Conservation (phyloP, 768 basidiomycete genomes). For the Lactifluus hygrophoroides region DNA sequence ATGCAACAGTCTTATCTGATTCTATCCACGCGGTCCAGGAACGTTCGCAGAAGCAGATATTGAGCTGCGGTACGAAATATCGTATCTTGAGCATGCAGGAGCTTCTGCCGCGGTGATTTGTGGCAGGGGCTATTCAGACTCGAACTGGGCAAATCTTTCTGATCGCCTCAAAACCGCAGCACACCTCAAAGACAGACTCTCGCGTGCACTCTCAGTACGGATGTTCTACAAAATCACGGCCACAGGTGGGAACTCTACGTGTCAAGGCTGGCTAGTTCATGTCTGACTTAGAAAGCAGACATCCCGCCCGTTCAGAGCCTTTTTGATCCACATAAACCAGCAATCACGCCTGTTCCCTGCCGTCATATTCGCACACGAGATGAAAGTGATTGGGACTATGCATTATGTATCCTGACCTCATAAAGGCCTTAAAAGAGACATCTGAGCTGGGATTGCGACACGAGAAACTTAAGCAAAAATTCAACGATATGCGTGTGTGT, state of each 20-base stretch:
- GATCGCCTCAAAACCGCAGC: constrained; percentile 14
- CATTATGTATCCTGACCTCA: constrained; percentile 38
- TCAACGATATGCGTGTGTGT: not conserved
- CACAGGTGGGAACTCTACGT: constrained; percentile 19
- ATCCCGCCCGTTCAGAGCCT: constrained; percentile 1
- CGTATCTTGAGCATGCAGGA: not conserved
- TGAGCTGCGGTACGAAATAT: constrained; percentile 7
- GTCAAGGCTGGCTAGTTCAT: not conserved
- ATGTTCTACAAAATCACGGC: constrained; percentile 32
- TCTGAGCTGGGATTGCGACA: constrained; percentile 8
- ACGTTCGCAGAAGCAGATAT: not conserved
- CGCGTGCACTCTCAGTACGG: constrained; percentile 34
- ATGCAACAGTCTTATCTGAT: constrained; percentile 1
- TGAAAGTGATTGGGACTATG: constrained; percentile 47
- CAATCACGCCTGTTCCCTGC: constrained; percentile 46
- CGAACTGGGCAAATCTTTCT: constrained; percentile 4
- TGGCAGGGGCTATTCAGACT: constrained; percentile 5
- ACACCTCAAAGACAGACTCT: constrained; percentile 18
- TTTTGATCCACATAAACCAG: constrained; percentile 22
- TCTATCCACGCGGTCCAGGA: not conserved
- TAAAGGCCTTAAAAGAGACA: constrained; percentile 1
- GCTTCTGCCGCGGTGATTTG: constrained; percentile 18
- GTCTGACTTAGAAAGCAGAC: not conserved
- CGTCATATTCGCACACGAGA: constrained; percentile 36
- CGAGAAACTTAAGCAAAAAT: not conserved